phyloP scores from a whole-genome alignment of 345 rosid species.

The Capsella bursapastoris region DNA sequence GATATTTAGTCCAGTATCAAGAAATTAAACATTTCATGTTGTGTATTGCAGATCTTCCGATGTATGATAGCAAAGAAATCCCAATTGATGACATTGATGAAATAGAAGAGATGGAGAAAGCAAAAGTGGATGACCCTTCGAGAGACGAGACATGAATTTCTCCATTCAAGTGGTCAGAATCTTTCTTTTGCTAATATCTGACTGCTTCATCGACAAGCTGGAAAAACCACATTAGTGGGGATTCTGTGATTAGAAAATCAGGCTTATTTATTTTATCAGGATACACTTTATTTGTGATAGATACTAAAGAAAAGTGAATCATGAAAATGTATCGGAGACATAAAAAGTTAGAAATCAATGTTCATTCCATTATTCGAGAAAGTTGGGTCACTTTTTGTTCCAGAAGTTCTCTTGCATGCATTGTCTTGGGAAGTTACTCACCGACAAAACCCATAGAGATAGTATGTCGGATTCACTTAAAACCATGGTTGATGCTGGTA shows the following conservation, averaged over 20 bases:
- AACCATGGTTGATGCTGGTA: not conserved
- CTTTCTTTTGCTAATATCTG: not conserved
- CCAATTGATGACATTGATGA: slow-evolving; percentile 81
- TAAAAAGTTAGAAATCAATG: slow-evolving; percentile 2
- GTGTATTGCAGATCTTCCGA: slow-evolving; percentile 46
- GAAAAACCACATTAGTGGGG: slow-evolving; percentile 8
- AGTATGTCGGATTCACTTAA: slow-evolving; percentile 10
- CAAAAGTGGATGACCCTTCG: slow-evolving; percentile 36
- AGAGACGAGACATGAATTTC: slow-evolving; percentile 36
- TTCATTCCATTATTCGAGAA: slow-evolving; percentile 5
- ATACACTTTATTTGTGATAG: not conserved
- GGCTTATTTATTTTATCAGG: not conserved
- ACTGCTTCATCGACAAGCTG: slow-evolving; percentile 8
- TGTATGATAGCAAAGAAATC: slow-evolving; percentile 64
- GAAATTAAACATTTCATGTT: slow-evolving; percentile 12
- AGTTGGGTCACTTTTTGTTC: not conserved
- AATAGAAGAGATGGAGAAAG: slow-evolving; percentile 57
- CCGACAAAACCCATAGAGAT: slow-evolving; percentile 28
- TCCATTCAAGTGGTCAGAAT: not conserved
- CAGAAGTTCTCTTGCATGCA: slow-evolving; percentile 33
- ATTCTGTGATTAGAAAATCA: not conserved
- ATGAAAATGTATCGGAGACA: not conserved
- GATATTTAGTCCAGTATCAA: not conserved
- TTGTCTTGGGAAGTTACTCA: slow-evolving; percentile 10
- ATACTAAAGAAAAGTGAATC: not conserved